Conservation (phyloP, 768 basidiomycete species). For the Boletus sp. region DNA sequence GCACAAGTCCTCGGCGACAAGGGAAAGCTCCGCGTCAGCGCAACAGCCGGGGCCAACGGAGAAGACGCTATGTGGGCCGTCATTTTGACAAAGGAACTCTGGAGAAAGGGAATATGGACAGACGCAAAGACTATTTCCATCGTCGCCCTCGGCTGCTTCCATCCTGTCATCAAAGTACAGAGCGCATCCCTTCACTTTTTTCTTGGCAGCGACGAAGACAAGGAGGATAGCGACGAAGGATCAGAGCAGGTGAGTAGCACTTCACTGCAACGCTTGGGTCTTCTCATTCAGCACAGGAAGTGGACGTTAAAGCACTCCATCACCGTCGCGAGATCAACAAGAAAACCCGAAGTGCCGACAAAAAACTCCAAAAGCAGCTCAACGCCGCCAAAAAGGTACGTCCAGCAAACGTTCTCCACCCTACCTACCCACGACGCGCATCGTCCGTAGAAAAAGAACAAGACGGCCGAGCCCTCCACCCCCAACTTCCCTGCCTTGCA, state of each 20-base stretch:
- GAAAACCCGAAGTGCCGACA: constrained; percentile 81
- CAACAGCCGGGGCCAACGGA: constrained; percentile 42
- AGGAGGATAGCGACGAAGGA: constrained; percentile 70
- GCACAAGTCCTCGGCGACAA: constrained; percentile 80
- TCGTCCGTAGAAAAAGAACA: constrained; percentile 35
- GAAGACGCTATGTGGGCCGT: constrained; percentile 99
- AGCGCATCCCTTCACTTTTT: constrained; percentile 95
- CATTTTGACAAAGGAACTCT: constrained; percentile 87
- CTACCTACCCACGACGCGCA: constrained; percentile 28
- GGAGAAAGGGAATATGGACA: constrained; percentile 91
- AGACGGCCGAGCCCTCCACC: constrained; percentile 23
- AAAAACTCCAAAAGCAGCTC: constrained; percentile 70
- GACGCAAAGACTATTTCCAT: constrained; percentile 93
- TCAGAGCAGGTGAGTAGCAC: constrained; percentile 41
- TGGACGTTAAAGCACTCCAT: constrained; percentile 70
- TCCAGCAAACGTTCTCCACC: not conserved
- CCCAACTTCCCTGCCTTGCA: constrained; percentile 91
- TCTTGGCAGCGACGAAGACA: constrained; percentile 80
- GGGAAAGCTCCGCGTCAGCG: constrained; percentile 57
- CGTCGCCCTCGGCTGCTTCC: constrained; percentile 86
- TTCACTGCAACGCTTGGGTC: not conserved
- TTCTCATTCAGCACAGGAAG: constrained; percentile 38
- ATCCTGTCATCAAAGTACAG: constrained; percentile 92
- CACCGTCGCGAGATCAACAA: constrained; percentile 93
- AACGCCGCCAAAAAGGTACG: constrained; percentile 73